Evolutionary conservation across 2,329 filamentous ascomycete species (phyloP), one percentile per base, ranked within the genome.

Genomic region (Teratosphaeria epicoccoides): DNA sequence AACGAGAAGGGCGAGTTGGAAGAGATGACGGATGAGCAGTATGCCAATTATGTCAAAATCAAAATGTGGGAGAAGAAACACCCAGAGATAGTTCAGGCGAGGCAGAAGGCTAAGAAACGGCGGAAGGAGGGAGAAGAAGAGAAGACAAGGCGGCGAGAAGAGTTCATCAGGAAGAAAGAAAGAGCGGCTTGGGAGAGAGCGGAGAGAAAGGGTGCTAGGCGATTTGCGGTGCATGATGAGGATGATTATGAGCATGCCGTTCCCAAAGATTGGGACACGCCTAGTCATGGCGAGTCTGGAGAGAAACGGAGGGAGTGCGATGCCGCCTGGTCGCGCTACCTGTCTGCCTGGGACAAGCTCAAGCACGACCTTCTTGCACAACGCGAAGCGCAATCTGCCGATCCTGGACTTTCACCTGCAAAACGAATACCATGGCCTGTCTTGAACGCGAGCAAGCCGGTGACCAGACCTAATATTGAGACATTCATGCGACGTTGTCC

Each of bases 1-100:
- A 82, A 63, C 49, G 71, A 57, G 48, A 71, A 60, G 37, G 80
- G 79, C 14, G 74, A 77, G 53, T 74, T 95, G 11, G 88, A 95
- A 68, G 78, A 77, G 57, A 97, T 97, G 91, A 83, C 77, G 7
- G 93, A 97, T 60, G 90, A 97, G 24, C 87, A 96, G 67, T 98
- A 97, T 66, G 86, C 88, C 0, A 76, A 82, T 2, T 85, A 90
- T 67, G 91, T 98, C 37, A 82, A 91, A 17, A 78, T 79, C 49
- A 84, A 83, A 70, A 97, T 98, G 93, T 98, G 89, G 85, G 90
- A 96, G 75, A 89, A 88, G 71, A 94, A 87, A 49, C 83, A 95
- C 64, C 84, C 91, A 58, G 87, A 91, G 22, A 72, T 94, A 49
- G 68, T 91, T 0, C 86, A 93, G 61, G 88, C 93, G 68, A 78